Evolutionary conservation across 352 stramenopile genomes (phyloP).

Genomic region (Phytophthora sp.): DNA sequence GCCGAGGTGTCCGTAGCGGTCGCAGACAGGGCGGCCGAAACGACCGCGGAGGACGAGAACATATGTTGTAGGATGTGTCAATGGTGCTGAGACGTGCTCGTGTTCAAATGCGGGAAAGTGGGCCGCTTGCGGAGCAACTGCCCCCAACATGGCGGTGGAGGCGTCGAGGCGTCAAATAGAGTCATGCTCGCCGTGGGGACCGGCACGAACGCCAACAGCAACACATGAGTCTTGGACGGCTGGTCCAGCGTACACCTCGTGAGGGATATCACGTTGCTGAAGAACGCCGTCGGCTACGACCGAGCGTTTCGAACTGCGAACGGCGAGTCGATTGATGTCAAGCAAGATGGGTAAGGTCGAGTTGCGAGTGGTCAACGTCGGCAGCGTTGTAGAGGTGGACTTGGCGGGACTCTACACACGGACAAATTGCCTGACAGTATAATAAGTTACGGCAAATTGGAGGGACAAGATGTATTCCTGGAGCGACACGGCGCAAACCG

Average conservation of each 20-base stretch:
- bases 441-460: neutral
- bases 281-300: neutral
- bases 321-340: neutral
- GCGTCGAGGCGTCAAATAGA: neutral
- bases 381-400: neutral
- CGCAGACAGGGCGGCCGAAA: neutral
- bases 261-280: constrained; percentile 11
- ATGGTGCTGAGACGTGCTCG: neutral
- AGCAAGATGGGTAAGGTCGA: neutral
- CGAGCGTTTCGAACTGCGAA: constrained; percentile 2
- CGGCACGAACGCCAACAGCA: neutral
- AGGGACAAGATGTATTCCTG: neutral
- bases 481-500: neutral
- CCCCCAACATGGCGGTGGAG: neutral
- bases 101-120: constrained; percentile 8
- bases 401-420: constrained; percentile 5
- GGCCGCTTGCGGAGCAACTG: neutral
- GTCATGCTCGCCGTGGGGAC: neutral
- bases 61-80: neutral
- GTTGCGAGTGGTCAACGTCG: neutral
- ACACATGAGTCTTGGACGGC: constrained; percentile 14
- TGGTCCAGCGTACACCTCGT: constrained; percentile 19
- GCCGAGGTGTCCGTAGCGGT: neutral
- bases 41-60: neutral
- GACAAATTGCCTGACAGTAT: neutral